Evolutionary conservation across 202 grass and related monocot species (phyloP), one percentile per base, ranked within the genome.

Genomic region (Schoenoplectus tabernaemontani): DNA sequence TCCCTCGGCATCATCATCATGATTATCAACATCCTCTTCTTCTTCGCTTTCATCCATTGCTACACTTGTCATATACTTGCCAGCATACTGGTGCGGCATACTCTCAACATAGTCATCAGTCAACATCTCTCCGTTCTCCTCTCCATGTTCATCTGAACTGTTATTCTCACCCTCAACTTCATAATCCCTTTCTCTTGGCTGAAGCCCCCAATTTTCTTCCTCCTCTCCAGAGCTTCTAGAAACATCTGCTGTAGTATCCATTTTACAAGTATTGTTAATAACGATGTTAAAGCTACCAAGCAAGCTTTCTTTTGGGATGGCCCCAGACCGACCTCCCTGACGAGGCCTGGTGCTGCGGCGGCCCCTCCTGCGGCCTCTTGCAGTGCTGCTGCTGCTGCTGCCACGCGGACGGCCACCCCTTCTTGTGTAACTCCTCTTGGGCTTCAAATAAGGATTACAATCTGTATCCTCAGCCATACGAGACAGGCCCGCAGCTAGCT

Each of bases 161-260:
- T 82, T 53, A 7, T 87, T 82, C 15, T 91, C 89, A 50, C 87
- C 90, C 9, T 91, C 83, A 5, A 48, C 83, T 79, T 82, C 57
- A 80, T 43, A 78, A 88, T 9, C 63, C 58, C 59, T 85, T 75
- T 56, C 72, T 82, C 83, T 80, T 43, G 72, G 85, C 76, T 87
- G 85, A 74, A 92, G 85, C 24, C 83, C 76, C 95, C 91, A 98
- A 39, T 89, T 85, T 83, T 92, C 87, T 57, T 87, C 89, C 38
- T 77, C 89, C 68, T 82, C 89, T 39, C 84, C 87, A 0, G 91
- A 98, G 81, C 95, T 98, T 84, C 87, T 82, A 9, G 95, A 87
- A 86, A 89, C 88, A 54, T 89, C 84, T 50, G 41, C 46, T 16
- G 24, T 2, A 61, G 41, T 48, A 47, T 65, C 78, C 12, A n/a